Evolutionary conservation across 305 asterid species (phyloP), one percentile per base, ranked within the genome.

Genomic region (Solanum aculeatissimum): DNA sequence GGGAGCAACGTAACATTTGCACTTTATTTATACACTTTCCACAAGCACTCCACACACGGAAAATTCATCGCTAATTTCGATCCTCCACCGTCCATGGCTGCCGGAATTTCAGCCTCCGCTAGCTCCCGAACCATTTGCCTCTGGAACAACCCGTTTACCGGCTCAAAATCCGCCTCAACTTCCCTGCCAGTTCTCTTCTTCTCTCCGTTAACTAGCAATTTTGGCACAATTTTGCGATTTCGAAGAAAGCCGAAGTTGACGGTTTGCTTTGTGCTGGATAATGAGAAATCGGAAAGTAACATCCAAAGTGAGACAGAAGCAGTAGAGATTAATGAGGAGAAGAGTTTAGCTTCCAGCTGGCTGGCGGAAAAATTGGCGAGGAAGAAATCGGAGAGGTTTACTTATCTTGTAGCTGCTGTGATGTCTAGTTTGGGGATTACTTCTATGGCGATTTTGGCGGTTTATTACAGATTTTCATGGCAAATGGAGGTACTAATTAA

Each of bases 391-490:
- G 99, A 97, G 92, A 92, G 99, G 85, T 90, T 88, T 53, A 89
- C 96, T 57, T 97, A 97, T 87, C 89, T 97, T n/a, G 90, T 94
- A 13, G 99, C 99, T 25, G 99, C 99, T 14, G 97, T 97, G 4
- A 94, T 97, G 97, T 97, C 99, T 63, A 97, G 93, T 55, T 88
- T 95, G 0, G 99, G 99, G 55, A 89, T 95, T 85, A 93, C 97
- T 85, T 93, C 96, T 47, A 89, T 97, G 97, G 95, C 97, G 6
- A 88, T 92, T 43, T 49, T 94, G 88, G 92, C 99, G 27, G 98
- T 97, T 75, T 97, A 95, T 66, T 95, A 89, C 69, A 90, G 99
- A 84, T 95, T 97, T 38, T 87, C 94, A 53, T 97, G 97, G 97
- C 98, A 95, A 89, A 94, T 97, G 99, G 98, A 94, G 98, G 99